phyloP scores from a whole-genome alignment of 305 asterid species.

The Rubia occidens region DNA sequence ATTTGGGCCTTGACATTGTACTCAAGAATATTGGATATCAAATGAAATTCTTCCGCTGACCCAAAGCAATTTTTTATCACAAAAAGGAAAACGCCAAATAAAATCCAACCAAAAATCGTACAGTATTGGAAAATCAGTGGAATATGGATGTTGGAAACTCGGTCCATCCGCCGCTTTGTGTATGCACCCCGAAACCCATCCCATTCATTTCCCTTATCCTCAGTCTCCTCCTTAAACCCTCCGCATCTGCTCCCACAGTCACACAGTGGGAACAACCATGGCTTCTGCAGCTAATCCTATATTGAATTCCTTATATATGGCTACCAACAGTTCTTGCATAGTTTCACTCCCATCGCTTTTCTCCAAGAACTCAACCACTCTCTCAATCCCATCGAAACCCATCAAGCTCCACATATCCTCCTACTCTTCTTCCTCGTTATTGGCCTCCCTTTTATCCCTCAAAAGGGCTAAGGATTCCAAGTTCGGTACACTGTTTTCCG shows the following conservation, averaged over 20 bases:
- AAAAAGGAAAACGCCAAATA: no score
- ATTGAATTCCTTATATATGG: constrained; percentile 30
- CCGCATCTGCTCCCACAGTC: neutral
- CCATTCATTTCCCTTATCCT: constrained; percentile 11
- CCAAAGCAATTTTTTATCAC: no score
- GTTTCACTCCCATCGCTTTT: constrained; percentile 28
- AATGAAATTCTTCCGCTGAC: no score
- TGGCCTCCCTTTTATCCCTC: constrained; percentile 15
- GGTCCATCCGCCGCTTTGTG: constrained; percentile 7
- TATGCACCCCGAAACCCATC: constrained; percentile 6
- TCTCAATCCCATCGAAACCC: constrained; percentile 23
- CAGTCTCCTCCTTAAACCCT: constrained; percentile 11
- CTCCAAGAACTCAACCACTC: constrained; percentile 18
- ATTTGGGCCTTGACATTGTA: no score
- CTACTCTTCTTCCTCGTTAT: constrained; percentile 14
- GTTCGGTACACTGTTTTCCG: constrained; percentile 31
- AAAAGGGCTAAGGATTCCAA: constrained; percentile 18
- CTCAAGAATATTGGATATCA: no score
- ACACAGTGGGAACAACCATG: constrained; percentile 19
- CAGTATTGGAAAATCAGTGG: no score
- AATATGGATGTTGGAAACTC: neutral
- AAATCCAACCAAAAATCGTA: neutral
- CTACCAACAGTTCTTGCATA: constrained; percentile 26
- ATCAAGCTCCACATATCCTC: constrained; percentile 27
- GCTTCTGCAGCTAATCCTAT: constrained; percentile 23